A percentile compares a stretch with the other conserved stretches of the same genome.
phyloP scores from a whole-genome alignment of 106 monocot species.

The Dioscorea dumetorum region DNA sequence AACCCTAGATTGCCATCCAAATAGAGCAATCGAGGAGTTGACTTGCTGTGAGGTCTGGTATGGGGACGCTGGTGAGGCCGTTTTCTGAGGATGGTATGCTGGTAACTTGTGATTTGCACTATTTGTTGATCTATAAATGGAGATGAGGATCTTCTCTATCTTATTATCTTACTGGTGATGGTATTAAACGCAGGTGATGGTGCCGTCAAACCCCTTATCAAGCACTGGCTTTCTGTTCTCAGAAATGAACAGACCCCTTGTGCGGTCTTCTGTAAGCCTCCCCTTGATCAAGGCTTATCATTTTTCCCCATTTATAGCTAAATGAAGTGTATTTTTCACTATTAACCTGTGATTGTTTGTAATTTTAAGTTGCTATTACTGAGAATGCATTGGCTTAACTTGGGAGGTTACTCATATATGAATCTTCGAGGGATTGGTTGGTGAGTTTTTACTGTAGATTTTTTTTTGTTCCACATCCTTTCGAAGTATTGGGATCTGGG shows the following conservation, averaged over 20 bases:
- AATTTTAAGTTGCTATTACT: constrained; percentile 9
- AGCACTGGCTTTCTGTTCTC: constrained; percentile 94
- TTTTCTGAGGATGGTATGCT: constrained; percentile 33
- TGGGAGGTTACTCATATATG: constrained; percentile 89
- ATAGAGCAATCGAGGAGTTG: constrained; percentile 7
- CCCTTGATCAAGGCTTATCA: no score
- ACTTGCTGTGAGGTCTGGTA: constrained; percentile 13
- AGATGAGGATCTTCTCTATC: background rate
- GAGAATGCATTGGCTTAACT: constrained; percentile 93
- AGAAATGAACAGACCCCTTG: no score
- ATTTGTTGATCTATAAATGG: no score
- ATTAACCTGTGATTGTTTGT: background rate
- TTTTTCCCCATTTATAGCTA: no score
- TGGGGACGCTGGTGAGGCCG: constrained; percentile 19
- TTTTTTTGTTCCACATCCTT: no score
- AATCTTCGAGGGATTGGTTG: constrained; percentile 97
- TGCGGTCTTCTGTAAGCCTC: constrained; percentile 73
- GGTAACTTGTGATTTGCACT: constrained; percentile 25
- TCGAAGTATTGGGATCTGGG: no score
- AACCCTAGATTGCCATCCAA: constrained; percentile 11
- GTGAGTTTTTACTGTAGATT: constrained; percentile 22
- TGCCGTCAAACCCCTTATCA: constrained; percentile 91
- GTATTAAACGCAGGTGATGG: constrained; percentile 48
- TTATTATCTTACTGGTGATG: background rate
- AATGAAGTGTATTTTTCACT: no score